Conservation (phyloP, 1,284 basidiomycete genomes). For the Apiotrichum akiyoshidainum region DNA sequence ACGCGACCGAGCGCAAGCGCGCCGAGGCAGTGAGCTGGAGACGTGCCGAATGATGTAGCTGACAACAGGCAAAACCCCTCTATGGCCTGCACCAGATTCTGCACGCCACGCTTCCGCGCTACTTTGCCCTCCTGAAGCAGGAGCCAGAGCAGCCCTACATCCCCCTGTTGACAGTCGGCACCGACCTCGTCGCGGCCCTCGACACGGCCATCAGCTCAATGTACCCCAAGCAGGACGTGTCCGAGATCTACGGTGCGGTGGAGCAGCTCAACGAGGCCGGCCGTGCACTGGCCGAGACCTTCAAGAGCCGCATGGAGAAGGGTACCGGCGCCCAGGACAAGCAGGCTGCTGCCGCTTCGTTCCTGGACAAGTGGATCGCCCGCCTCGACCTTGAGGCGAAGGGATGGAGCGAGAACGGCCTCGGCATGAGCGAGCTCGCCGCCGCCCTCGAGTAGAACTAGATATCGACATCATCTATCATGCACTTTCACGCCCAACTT, state of each 20-base stretch:
- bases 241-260: slow-evolving; percentile 30
- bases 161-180: slow-evolving; percentile 16
- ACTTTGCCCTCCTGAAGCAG: slow-evolving; percentile 25
- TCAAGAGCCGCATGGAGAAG: slow-evolving; percentile 6
- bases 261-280: slow-evolving; percentile 20
- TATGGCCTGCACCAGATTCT: slow-evolving; percentile 42
- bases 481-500: no score
- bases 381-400: slow-evolving; percentile 26
- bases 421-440: slow-evolving; percentile 18
- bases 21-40: slow-evolving; percentile 37
- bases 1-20: slow-evolving; percentile 25
- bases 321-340: slow-evolving; percentile 6
- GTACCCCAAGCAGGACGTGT: slow-evolving; percentile 39
- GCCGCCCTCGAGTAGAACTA: slow-evolving; percentile 20
- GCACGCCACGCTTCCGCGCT: slow-evolving; percentile 36
- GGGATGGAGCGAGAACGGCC: slow-evolving; percentile 29
- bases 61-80: slow-evolving; percentile 36
- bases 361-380: slow-evolving; percentile 32
- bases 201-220: slow-evolving; percentile 36
- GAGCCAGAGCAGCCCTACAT: slow-evolving; percentile 19
- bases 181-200: slow-evolving; percentile 29
- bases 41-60: not conserved
- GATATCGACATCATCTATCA: not conserved
- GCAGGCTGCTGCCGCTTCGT: slow-evolving; percentile 11
- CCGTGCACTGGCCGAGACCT: slow-evolving; percentile 10